phyloP scores from a whole-genome alignment of 192 early-diverging fungal genomes.

The Geranomyces michiganensis region DNA sequence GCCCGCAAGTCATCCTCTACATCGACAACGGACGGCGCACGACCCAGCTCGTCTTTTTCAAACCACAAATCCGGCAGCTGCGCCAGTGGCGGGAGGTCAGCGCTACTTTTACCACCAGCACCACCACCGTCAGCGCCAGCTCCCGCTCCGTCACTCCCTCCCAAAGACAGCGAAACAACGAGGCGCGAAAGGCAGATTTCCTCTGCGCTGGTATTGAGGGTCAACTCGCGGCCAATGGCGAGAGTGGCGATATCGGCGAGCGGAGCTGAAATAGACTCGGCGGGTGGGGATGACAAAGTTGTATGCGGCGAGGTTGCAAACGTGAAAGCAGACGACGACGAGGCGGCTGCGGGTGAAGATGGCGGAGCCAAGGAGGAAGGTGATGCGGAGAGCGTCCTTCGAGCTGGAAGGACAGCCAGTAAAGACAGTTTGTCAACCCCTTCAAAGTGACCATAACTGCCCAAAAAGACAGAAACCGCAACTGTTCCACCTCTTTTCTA shows the following conservation, averaged over 20 bases:
- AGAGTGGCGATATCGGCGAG: conserved; percentile 22
- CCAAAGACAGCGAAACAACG: conserved; percentile 18
- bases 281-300: conserved; percentile 13
- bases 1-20: conserved; percentile 35
- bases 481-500: neutral
- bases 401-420: neutral
- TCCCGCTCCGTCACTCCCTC: too few relatives aligned
- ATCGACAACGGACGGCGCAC: conserved; percentile 17
- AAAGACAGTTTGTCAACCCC: too few relatives aligned
- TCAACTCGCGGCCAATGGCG: conserved; percentile 21
- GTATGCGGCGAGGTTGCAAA: neutral
- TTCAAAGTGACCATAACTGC: neutral
- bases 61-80: conserved; percentile 43
- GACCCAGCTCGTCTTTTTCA: conserved; percentile 29
- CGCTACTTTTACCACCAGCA: too few relatives aligned
- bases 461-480: neutral
- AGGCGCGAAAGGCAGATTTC: conserved; percentile 32
- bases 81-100: neutral
- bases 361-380: neutral
- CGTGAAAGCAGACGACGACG: conserved; percentile 9
- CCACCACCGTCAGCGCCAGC: too few relatives aligned
- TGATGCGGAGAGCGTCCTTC: neutral
- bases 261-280: conserved; percentile 28
- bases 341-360: neutral
- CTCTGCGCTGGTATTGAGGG: conserved; percentile 13